These are phyloP conservation scores for Oidium heveae DNA, from an alignment of 2,329 filamentous ascomycete species.

Conservation along the genomic window DNA sequence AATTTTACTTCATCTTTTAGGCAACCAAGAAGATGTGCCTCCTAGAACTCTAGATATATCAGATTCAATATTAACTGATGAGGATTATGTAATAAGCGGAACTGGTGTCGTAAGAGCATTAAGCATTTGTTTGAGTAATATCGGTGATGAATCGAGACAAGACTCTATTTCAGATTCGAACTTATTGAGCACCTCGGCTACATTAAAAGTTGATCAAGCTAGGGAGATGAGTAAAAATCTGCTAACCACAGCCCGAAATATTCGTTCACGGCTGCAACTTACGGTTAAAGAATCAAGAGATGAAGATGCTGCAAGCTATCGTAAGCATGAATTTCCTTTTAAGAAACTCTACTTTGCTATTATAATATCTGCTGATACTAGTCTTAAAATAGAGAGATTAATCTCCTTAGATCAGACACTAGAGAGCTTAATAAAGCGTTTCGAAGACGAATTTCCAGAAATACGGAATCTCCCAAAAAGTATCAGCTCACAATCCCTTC, in stretches of 20 bases:
- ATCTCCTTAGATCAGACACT: conserved; percentile 75
- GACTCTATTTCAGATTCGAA: conserved; percentile 3
- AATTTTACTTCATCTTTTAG: conserved; percentile 67
- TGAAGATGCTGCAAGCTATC: conserved; percentile 50
- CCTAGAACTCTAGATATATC: conserved; percentile 26
- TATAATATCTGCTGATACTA: neutral
- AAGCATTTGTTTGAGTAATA: conserved; percentile 69
- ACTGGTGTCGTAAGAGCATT: conserved; percentile 89
- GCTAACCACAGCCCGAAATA: conserved; percentile 68
- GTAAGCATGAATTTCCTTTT: conserved; percentile 25
- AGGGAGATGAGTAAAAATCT: conserved; percentile 88
- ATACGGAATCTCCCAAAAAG: conserved; percentile 24
- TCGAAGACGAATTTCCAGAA: conserved; percentile 90
- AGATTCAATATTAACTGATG: conserved; percentile 49
- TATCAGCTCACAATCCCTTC: neutral
- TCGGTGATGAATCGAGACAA: conserved; percentile 34
- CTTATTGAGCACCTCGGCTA: conserved; percentile 18
- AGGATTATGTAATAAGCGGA: conserved; percentile 88
- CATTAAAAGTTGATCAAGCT: conserved; percentile 33
- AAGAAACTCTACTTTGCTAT: neutral
- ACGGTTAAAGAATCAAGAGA: conserved; percentile 48
- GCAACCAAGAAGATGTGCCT: conserved; percentile 27
- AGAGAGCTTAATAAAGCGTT: conserved; percentile 75
- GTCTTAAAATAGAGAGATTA: conserved; percentile 32
- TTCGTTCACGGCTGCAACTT: conserved; percentile 57